A percentile compares a stretch with the other conserved stretches of the same genome.
Evolutionary conservation across 106 monocot genomes (phyloP).

Genomic region (Hemerocallis citrina): DNA sequence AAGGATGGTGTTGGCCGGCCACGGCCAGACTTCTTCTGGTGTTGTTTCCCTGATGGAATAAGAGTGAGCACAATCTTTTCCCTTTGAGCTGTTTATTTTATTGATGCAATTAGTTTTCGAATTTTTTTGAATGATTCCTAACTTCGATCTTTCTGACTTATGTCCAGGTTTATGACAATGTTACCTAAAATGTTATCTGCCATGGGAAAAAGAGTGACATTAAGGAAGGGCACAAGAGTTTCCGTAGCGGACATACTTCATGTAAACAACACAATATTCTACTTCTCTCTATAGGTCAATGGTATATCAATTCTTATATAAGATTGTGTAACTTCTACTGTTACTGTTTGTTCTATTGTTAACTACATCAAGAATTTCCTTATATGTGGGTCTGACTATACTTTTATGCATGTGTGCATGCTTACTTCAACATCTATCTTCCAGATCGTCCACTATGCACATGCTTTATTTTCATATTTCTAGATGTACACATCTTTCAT

Average conservation of each 20-base stretch:
- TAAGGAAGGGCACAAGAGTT: constrained; percentile 84
- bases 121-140: background rate
- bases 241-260: constrained; percentile 78
- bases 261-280: constrained; percentile 24
- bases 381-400: too few relatives aligned
- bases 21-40: constrained; percentile 86
- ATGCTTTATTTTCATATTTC: too few relatives aligned
- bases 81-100: background rate
- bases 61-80: constrained; percentile 9
- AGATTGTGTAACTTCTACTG: too few relatives aligned
- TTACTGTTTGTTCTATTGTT: too few relatives aligned
- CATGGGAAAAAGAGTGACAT: constrained; percentile 63
- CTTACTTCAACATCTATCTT: too few relatives aligned
- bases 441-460: too few relatives aligned
- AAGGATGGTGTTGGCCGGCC: constrained; percentile 93
- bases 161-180: constrained; percentile 43
- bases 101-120: background rate
- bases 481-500: too few relatives aligned
- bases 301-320: too few relatives aligned
- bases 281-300: background rate
- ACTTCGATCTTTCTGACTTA: background rate
- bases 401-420: too few relatives aligned
- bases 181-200: constrained; percentile 53
- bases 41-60: constrained; percentile 87
- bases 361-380: too few relatives aligned